These are phyloP conservation scores for Mycena galopus DNA, from an alignment of 768 basidiomycete genomes.

Conservation along the genomic window DNA sequence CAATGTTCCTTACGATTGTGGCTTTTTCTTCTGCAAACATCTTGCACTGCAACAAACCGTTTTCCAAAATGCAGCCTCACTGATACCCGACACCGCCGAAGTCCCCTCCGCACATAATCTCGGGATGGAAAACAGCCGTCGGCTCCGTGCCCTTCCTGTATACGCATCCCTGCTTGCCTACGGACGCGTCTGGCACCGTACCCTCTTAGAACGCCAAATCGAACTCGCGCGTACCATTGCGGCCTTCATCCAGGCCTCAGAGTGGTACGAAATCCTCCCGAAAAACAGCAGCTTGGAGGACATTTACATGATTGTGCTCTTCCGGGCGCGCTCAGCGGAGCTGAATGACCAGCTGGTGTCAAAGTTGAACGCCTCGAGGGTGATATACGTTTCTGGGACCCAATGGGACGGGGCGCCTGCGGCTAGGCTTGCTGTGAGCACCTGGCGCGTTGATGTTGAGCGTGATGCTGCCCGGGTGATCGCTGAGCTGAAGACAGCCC, in stretches of 20 bases:
- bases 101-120: conserved; percentile 37
- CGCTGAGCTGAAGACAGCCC: conserved; percentile 18
- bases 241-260: conserved; percentile 18
- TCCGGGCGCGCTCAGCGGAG: conserved; percentile 21
- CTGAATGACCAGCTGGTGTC: conserved; percentile 19
- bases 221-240: conserved; percentile 28
- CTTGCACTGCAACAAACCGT: conserved; percentile 31
- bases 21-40: conserved; percentile 31
- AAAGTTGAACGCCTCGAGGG: conserved; percentile 17
- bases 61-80: conserved; percentile 24
- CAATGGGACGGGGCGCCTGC: conserved; percentile 29
- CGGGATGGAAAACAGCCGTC: conserved; percentile 33
- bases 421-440: conserved; percentile 32
- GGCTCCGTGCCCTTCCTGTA: conserved; percentile 31
- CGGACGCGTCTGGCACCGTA: conserved; percentile 29
- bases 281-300: neutral
- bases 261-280: conserved; percentile 30
- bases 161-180: conserved; percentile 34
- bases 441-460: conserved; percentile 30
- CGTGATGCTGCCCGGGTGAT: conserved; percentile 27
- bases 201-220: conserved; percentile 31
- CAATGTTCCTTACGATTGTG: conserved; percentile 33
- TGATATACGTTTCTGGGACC: conserved; percentile 33
- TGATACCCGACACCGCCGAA: conserved; percentile 1
- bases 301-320: conserved; percentile 34